Percentiles rank a stretch among this genome's conserved stretches.
Conservation (phyloP, 2,329 filamentous ascomycete species). For the Cercospora citrullina region DNA sequence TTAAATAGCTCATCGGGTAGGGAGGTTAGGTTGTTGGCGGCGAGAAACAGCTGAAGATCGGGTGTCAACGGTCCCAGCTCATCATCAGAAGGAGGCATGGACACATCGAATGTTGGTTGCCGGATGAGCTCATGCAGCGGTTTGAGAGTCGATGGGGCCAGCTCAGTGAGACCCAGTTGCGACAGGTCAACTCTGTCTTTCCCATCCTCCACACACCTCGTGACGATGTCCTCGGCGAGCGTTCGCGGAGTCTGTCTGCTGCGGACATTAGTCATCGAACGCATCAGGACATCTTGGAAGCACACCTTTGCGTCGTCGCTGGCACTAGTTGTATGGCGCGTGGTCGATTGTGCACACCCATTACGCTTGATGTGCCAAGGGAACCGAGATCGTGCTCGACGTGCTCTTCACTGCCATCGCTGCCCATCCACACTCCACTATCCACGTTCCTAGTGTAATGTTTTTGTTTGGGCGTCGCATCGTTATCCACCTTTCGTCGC, state of each 20-base stretch:
- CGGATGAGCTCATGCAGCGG: conserved; percentile 51
- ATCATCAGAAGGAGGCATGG: conserved; percentile 51
- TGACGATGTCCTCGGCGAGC: conserved; percentile 30
- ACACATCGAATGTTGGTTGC: conserved; percentile 31
- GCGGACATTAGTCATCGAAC: conserved; percentile 8
- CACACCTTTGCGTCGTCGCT: conserved; percentile 1
- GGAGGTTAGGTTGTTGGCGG: conserved; percentile 57
- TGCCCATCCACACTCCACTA: conserved; percentile 69
- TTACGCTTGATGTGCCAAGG: conserved; percentile 2
- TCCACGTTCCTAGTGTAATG: conserved; percentile 59
- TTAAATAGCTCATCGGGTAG: conserved; percentile 64
- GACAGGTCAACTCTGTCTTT: conserved; percentile 63
- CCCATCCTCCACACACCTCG: conserved; percentile 53
- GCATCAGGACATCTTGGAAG: background rate
- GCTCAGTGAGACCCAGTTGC: conserved; percentile 51
- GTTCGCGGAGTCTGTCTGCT: conserved; percentile 18
- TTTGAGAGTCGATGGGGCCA: conserved; percentile 60
- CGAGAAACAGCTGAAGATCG: conserved; percentile 61
- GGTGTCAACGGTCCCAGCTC: conserved; percentile 62
- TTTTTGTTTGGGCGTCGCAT: conserved; percentile 49
- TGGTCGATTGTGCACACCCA: conserved; percentile 1
- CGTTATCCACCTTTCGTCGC: conserved; percentile 20
- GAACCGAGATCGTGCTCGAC: background rate
- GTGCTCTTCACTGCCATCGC: conserved; percentile 50
- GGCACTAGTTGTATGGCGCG: background rate